Conservation (phyloP, 352 stramenopile species). For the Pythium phragmitis region DNA sequence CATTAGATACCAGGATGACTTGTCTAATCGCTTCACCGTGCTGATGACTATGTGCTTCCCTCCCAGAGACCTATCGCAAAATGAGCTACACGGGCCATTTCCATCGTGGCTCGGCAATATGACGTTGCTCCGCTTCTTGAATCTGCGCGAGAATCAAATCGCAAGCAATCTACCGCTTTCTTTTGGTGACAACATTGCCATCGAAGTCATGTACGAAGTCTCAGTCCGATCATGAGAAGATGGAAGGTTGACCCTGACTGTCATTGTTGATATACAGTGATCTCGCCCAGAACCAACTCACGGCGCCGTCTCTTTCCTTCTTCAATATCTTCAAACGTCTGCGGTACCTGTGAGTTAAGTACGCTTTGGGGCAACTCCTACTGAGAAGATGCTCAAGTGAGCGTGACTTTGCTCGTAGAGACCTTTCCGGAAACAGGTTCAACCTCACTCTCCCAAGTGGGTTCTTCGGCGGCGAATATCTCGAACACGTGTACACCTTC, state of each 20-base stretch:
- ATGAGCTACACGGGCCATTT: conserved; percentile 50
- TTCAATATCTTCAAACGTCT: conserved; percentile 27
- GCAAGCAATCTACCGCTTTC: conserved; percentile 41
- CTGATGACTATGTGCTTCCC: not conserved
- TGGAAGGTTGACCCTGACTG: too few relatives aligned
- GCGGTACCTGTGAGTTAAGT: conserved; percentile 19
- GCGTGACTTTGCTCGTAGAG: conserved; percentile 21
- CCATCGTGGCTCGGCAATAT: conserved; percentile 65
- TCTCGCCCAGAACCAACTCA: conserved; percentile 22
- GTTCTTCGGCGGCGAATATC: conserved; percentile 45
- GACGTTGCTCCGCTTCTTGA: conserved; percentile 60
- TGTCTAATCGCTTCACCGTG: not conserved
- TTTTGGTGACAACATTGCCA: conserved; percentile 51
- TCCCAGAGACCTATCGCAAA: conserved; percentile 45
- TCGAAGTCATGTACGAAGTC: conserved; percentile 58
- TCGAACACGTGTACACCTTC: conserved; percentile 50
- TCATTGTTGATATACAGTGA: conserved; percentile 8
- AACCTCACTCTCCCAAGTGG: conserved; percentile 30
- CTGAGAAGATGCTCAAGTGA: not conserved
- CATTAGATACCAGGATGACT: not conserved
- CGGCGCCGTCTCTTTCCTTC: conserved; percentile 19
- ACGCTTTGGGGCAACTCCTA: not conserved
- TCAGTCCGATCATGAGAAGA: not conserved
- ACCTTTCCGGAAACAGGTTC: conserved; percentile 53
- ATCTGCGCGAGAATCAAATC: conserved; percentile 49